phyloP scores from a whole-genome alignment of 305 asterid genomes.

The Ilex paraguariensis region DNA sequence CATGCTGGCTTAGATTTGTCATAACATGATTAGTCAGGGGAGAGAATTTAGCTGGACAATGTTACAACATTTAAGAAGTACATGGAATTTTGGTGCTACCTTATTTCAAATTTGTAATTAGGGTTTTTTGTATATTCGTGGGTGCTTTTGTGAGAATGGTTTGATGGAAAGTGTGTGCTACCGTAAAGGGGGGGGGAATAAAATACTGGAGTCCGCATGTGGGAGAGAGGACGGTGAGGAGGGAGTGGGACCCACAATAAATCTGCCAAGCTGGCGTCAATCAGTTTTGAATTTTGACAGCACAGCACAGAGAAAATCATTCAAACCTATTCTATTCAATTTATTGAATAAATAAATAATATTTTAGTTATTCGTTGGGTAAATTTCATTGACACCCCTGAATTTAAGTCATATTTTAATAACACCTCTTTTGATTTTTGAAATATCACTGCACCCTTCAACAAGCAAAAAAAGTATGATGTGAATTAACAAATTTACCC shows the following conservation, averaged over 20 bases:
- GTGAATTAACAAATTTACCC: too few species aligned
- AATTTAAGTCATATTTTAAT: too few species aligned
- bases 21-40: background rate
- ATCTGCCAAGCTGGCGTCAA: background rate
- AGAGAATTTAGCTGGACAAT: background rate
- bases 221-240: background rate
- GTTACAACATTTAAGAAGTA: background rate
- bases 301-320: background rate
- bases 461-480: too few species aligned
- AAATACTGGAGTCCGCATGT: background rate
- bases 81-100: background rate
- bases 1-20: background rate
- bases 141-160: background rate
- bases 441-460: too few species aligned
- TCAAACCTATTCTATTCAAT: background rate
- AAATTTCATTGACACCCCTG: too few species aligned
- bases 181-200: background rate
- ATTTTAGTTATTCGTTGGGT: too few species aligned
- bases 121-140: background rate
- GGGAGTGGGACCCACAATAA: background rate
- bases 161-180: background rate
- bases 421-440: too few species aligned
- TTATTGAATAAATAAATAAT: too few species aligned
- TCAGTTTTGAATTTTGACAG: background rate
- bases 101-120: background rate